Percentiles rank a stretch among this genome's conserved stretches.
These are phyloP conservation scores for Fomitopsis serialis DNA, from an alignment of 768 basidiomycete genomes.

Conservation along the genomic window DNA sequence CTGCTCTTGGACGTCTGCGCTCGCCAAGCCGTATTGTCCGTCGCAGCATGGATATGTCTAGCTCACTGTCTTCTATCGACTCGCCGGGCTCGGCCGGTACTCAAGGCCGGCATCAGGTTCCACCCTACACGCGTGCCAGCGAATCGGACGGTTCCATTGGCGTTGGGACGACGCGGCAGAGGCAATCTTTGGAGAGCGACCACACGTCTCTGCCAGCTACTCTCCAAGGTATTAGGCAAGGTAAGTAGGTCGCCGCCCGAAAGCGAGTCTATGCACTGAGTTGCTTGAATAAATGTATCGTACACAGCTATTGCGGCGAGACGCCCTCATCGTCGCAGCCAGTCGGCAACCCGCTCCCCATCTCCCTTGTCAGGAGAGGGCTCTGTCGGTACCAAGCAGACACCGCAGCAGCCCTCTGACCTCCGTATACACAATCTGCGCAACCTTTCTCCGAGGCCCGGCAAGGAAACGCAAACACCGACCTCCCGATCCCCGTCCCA, in stretches of 20 bases:
- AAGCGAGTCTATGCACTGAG: not conserved
- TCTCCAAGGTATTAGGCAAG: constrained; percentile 32
- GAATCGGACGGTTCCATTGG: constrained; percentile 34
- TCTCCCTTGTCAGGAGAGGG: constrained; percentile 17
- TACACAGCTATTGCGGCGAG: constrained; percentile 18
- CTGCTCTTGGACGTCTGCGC: constrained; percentile 27
- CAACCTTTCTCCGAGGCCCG: constrained; percentile 14
- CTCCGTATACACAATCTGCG: constrained; percentile 6
- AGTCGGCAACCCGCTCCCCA: constrained; percentile 30
- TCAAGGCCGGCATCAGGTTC: constrained; percentile 13
- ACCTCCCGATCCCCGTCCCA: constrained; percentile 26
- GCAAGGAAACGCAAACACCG: constrained; percentile 24
- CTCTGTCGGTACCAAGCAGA: constrained; percentile 11
- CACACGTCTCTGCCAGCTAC: constrained; percentile 34
- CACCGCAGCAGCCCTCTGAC: constrained; percentile 5
- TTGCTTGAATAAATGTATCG: not conserved
- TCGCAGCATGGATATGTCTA: constrained; percentile 35
- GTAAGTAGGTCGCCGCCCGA: constrained; percentile 19
- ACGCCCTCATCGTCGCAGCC: constrained; percentile 26
- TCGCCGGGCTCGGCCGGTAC: constrained; percentile 15
- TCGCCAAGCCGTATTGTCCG: constrained; percentile 26
- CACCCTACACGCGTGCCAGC: constrained; percentile 15
- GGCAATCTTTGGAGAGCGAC: constrained; percentile 54
- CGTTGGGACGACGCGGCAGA: constrained; percentile 42
- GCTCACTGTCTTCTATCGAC: constrained; percentile 38